Percentiles rank a stretch among this genome's conserved stretches.
Evolutionary conservation across 768 basidiomycete genomes (phyloP).

Genomic region (Thelephora ganbajun): DNA sequence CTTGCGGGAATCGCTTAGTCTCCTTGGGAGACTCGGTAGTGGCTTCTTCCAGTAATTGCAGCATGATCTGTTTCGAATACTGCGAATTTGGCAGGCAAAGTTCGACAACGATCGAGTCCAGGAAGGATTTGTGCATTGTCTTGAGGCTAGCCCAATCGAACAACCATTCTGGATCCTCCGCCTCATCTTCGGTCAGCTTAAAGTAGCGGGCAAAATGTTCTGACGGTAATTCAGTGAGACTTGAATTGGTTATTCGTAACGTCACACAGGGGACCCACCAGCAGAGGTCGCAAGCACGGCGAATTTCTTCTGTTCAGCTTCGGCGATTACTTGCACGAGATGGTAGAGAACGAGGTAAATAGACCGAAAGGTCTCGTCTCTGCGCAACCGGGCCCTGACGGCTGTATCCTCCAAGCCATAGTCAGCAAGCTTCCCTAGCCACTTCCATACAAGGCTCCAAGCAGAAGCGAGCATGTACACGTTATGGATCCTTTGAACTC

Average conservation of each 20-base stretch:
- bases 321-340: constrained; percentile 43
- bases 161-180: constrained; percentile 32
- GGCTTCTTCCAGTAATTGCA: constrained; percentile 55
- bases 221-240: constrained; percentile 14
- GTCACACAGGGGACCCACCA: constrained; percentile 29
- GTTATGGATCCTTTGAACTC: constrained; percentile 55
- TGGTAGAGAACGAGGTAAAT: constrained; percentile 54
- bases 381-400: constrained; percentile 39
- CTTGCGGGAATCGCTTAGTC: constrained; percentile 63
- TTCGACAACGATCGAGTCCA: constrained; percentile 77
- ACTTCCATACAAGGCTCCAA: constrained; percentile 60
- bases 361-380: constrained; percentile 33
- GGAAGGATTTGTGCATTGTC: constrained; percentile 57
- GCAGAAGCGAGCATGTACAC: constrained; percentile 70
- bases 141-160: constrained; percentile 57
- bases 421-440: constrained; percentile 39
- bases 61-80: constrained; percentile 54
- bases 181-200: constrained; percentile 30
- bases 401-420: constrained; percentile 39
- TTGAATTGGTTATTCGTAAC: neutral
- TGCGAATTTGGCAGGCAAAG: constrained; percentile 59
- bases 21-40: constrained; percentile 62
- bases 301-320: constrained; percentile 50
- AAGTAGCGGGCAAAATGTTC: constrained; percentile 66
- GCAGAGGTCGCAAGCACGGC: constrained; percentile 57